Evolutionary conservation across 2,329 filamentous ascomycete species (phyloP).

Genomic region (Graphilbum fragrans): DNA sequence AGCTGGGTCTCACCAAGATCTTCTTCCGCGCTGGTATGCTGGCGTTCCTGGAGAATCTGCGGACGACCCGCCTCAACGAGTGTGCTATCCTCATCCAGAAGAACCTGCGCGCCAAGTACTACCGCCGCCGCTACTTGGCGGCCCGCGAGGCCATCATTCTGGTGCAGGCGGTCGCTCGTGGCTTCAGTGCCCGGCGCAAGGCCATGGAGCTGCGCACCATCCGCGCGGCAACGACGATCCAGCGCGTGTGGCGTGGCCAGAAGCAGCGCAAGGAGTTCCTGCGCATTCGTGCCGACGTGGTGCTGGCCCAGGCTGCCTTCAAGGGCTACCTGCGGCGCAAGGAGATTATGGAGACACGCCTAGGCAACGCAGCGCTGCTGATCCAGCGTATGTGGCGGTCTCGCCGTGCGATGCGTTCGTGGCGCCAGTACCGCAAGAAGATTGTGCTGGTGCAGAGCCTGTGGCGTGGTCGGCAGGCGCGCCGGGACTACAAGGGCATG

Average conservation of each 20-base stretch:
- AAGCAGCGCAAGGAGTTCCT: slow-evolving; percentile 77
- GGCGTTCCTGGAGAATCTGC: slow-evolving; percentile 88
- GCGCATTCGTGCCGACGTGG: slow-evolving; percentile 67
- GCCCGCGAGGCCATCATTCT: slow-evolving; percentile 69
- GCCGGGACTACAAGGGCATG: slow-evolving; percentile 75
- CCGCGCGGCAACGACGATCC: slow-evolving; percentile 86
- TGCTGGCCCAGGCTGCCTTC: slow-evolving; percentile 77
- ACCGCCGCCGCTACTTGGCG: slow-evolving; percentile 80
- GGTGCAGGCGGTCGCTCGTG: slow-evolving; percentile 69
- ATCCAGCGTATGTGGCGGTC: slow-evolving; percentile 89
- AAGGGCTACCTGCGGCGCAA: slow-evolving; percentile 88
- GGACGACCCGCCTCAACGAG: slow-evolving; percentile 80
- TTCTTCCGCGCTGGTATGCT: slow-evolving; percentile 99
- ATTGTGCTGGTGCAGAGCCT: slow-evolving; percentile 82
- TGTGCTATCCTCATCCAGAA: slow-evolving; percentile 98
- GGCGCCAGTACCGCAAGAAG: slow-evolving; percentile 84
- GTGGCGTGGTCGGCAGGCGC: slow-evolving; percentile 76
- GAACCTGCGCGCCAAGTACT: slow-evolving; percentile 92
- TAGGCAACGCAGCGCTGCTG: slow-evolving; percentile 79
- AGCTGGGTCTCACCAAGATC: slow-evolving; percentile 94
- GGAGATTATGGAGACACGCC: slow-evolving; percentile 84
- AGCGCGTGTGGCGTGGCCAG: slow-evolving; percentile 86
- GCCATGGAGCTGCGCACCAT: slow-evolving; percentile 72
- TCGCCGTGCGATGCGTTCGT: slow-evolving; percentile 63
- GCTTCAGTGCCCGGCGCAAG: slow-evolving; percentile 62